Base-by-base conservation (phyloP, 2,329 filamentous ascomycete genomes). In the Fusarium illudens region DNA sequence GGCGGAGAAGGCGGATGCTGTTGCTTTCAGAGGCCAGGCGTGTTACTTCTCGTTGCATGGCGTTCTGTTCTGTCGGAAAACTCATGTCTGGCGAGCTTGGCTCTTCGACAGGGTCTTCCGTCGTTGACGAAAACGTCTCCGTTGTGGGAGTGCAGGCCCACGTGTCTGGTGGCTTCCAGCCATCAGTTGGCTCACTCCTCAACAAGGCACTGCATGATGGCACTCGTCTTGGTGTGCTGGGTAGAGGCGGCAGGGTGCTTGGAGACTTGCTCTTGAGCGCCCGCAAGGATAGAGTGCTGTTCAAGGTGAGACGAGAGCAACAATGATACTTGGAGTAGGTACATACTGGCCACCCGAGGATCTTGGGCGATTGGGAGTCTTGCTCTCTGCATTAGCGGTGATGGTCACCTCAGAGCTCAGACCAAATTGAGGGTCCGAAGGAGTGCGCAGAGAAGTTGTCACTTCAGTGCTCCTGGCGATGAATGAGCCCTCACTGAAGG, bases 321-420 rank as follows among this genome's bases (percentile, higher is more conserved):
- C 5, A 5, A 1, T 10, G n/a, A 7, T 2, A 2, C 1, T 6
- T 1, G 1, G 6, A 0, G 1, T 6, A 60, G 0, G 1, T 6
- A 60, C 67, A 30, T n/a, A 70, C 67, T 56, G 63, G 12, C 15
- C 27, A 7, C 39, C 51, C 1, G 61, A 50, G 13, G 67, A 65
- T 2, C 30, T 29, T 0, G 64, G 51, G 19, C 53, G 57, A 11
- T 13, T 37, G 4, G 34, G 29, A 7, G 51, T 25, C 36, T 70
- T 70, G 36, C 25, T 44, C 4, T 39, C 67, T 0, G 54, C 20
- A 5, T 51, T 46, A 4, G 67, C 67, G 11, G 60, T 57, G 13
- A 68, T 68, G 4, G 60, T 68, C 6, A 70, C 67, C 11, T 68
- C 64, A 4, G 67, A 70, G 2, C 51, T 65, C 10, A 70, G 39